Percentiles rank a stretch among this genome's conserved stretches.
Conservation (phyloP, 768 basidiomycete genomes). For the Lactarius psammicola region DNA sequence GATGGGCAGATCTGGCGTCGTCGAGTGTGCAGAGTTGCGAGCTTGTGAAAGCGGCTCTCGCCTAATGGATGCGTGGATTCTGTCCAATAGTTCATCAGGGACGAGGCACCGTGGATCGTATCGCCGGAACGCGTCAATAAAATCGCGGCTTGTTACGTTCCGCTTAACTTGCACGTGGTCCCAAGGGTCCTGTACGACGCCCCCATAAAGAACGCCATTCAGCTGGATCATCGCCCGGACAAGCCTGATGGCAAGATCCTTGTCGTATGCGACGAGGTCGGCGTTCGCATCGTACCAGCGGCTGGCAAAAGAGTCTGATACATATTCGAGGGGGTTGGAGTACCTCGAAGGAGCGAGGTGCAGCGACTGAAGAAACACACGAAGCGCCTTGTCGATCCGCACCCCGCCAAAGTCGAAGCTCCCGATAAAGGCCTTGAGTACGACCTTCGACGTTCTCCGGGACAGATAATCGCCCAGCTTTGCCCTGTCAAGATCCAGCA, state of each 20-base stretch:
- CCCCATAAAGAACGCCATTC: conserved; percentile 82
- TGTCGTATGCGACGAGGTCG: conserved; percentile 73
- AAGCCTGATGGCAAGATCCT: conserved; percentile 72
- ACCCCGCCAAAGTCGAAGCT: conserved; percentile 82
- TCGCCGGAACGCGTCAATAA: conserved; percentile 77
- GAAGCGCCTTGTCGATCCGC: conserved; percentile 84
- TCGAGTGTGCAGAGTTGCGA: conserved; percentile 43
- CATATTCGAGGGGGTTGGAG: conserved; percentile 55
- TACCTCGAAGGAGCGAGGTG: conserved; percentile 53
- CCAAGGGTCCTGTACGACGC: conserved; percentile 61
- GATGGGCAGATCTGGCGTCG: conserved; percentile 52
- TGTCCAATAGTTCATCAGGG: conserved; percentile 70
- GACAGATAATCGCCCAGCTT: conserved; percentile 84
- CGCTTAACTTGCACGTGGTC: conserved; percentile 52
- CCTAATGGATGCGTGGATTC: conserved; percentile 76
- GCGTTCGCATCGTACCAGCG: conserved; percentile 92
- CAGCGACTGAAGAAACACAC: conserved; percentile 84
- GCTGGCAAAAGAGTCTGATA: conserved; percentile 81
- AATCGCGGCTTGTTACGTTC: conserved; percentile 71
- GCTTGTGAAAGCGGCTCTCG: conserved; percentile 73
- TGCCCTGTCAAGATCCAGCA: conserved; percentile 76
- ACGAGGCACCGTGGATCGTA: conserved; percentile 71
- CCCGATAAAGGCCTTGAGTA: conserved; percentile 83
- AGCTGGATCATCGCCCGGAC: conserved; percentile 82
- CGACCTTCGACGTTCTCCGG: conserved; percentile 64